phyloP scores from a whole-genome alignment of 2,329 filamentous ascomycete species.

The Clarireedia homoeocarpa region DNA sequence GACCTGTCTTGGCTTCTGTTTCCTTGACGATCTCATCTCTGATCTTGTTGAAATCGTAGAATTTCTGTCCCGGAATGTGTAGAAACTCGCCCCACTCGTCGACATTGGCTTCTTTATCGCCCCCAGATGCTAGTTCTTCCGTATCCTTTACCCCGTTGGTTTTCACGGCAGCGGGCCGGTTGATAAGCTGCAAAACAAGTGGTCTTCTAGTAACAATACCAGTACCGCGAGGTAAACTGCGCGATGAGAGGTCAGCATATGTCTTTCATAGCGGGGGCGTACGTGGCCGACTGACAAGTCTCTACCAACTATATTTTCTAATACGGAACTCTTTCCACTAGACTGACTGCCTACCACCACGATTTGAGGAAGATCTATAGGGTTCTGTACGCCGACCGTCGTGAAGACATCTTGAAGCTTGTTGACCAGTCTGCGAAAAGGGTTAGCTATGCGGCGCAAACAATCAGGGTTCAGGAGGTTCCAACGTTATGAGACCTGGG shows the following conservation, averaged over 20 bases:
- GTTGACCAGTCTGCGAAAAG: conserved; percentile 68
- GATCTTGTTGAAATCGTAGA: conserved; percentile 97
- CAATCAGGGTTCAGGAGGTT: conserved; percentile 18
- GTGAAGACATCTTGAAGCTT: conserved; percentile 99
- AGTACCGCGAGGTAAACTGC: conserved; percentile 86
- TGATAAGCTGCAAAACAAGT: conserved; percentile 95
- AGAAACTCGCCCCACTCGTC: conserved; percentile 99
- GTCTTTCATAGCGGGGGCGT: conserved; percentile 6
- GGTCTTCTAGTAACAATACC: conserved; percentile 96
- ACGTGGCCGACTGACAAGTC: conserved; percentile 70
- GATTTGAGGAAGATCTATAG: conserved; percentile 97
- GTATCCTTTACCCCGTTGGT: conserved; percentile 59
- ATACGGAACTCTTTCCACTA: conserved; percentile 96
- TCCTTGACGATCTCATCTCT: conserved; percentile 95
- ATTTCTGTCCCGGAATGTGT: conserved; percentile 95
- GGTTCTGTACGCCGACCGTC: conserved; percentile 97
- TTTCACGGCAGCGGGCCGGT: conserved; percentile 59
- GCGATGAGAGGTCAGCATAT: conserved; percentile 24
- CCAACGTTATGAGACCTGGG: conserved; percentile 58
- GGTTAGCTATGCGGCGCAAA: conserved; percentile 24
- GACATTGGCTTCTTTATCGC: conserved; percentile 79
- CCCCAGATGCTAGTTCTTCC: conserved; percentile 55
- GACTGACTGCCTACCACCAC: conserved; percentile 97
- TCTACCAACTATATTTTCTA: conserved; percentile 97
- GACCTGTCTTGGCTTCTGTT: conserved; percentile 92